phyloP scores from a whole-genome alignment of 768 basidiomycete species.

The Rhodotorula kratochvilovae region DNA sequence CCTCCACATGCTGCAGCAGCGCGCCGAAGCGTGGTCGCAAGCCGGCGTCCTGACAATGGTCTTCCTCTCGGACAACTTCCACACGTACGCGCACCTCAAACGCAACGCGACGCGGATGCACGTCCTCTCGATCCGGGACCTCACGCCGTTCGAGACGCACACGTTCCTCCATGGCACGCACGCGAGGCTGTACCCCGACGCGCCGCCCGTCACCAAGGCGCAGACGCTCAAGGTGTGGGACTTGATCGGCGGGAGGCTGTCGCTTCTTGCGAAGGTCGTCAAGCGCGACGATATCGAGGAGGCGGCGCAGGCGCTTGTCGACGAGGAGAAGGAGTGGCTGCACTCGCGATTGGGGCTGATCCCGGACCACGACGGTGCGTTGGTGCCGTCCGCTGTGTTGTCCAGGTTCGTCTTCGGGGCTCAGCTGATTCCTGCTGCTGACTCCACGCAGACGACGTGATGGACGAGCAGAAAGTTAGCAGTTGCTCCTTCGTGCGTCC shows the following conservation, averaged over 20 bases:
- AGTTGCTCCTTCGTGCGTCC: constrained; percentile 26
- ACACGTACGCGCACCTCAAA: constrained; percentile 35
- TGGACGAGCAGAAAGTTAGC: constrained; percentile 66
- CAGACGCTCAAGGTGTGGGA: constrained; percentile 53
- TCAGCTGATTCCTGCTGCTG: too few species aligned
- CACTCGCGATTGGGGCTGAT: constrained; percentile 47
- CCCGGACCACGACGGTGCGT: neutral
- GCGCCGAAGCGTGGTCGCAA: constrained; percentile 71
- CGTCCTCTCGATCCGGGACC: constrained; percentile 68
- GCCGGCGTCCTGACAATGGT: constrained; percentile 64
- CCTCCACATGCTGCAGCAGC: constrained; percentile 78
- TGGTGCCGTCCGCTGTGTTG: too few species aligned
- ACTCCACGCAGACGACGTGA: constrained; percentile 74
- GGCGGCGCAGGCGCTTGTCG: constrained; percentile 61
- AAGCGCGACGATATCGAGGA: constrained; percentile 60
- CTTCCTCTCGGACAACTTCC: constrained; percentile 33
- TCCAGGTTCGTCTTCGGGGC: too few species aligned
- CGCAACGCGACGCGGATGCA: constrained; percentile 64
- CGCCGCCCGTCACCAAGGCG: constrained; percentile 48
- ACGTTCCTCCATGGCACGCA: constrained; percentile 58
- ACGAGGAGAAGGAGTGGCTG: constrained; percentile 74
- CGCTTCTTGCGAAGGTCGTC: constrained; percentile 67
- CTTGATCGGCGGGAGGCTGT: constrained; percentile 70
- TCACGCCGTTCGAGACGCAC: constrained; percentile 59
- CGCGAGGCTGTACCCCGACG: constrained; percentile 50